Conservation (phyloP, 2,329 filamentous ascomycete genomes). For the Albifimbria verrucaria region DNA sequence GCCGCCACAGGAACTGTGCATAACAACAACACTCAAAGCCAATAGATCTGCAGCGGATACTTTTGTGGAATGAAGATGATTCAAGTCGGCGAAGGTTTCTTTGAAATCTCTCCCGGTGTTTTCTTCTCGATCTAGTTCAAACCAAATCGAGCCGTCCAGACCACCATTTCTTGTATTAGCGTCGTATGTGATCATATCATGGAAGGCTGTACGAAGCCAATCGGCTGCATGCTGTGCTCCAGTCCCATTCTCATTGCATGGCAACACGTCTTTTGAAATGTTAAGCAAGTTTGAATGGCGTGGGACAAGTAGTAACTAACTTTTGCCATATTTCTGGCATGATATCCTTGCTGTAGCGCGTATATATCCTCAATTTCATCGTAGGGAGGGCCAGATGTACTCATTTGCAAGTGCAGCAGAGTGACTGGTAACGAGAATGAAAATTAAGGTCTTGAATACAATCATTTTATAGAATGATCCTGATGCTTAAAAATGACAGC, state of each 20-base stretch:
- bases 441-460: too few relatives aligned
- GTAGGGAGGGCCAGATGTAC: neutral
- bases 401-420: neutral
- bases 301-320: neutral
- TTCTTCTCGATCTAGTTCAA: conserved; percentile 18
- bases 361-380: conserved; percentile 2
- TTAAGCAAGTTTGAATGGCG: neutral
- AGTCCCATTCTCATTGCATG: neutral
- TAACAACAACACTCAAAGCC: conserved; percentile 25
- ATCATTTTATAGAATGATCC: too few relatives aligned
- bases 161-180: conserved; percentile 16
- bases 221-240: conserved; percentile 12
- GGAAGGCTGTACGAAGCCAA: conserved; percentile 22
- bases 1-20: conserved; percentile 37
- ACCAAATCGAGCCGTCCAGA: conserved; percentile 21
- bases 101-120: conserved; percentile 20
- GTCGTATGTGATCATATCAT: conserved; percentile 19
- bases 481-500: too few relatives aligned
- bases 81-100: conserved; percentile 18
- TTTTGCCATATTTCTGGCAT: neutral
- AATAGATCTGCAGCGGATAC: conserved; percentile 26
- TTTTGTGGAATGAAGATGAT: conserved; percentile 16
- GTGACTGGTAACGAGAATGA: too few relatives aligned
- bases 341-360: neutral
- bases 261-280: neutral